Percentiles rank a stretch among this genome's conserved stretches.
These are phyloP conservation scores for Coniochaeta sp. DNA, from an alignment of 2,329 filamentous ascomycete species.

Conservation along the genomic window DNA sequence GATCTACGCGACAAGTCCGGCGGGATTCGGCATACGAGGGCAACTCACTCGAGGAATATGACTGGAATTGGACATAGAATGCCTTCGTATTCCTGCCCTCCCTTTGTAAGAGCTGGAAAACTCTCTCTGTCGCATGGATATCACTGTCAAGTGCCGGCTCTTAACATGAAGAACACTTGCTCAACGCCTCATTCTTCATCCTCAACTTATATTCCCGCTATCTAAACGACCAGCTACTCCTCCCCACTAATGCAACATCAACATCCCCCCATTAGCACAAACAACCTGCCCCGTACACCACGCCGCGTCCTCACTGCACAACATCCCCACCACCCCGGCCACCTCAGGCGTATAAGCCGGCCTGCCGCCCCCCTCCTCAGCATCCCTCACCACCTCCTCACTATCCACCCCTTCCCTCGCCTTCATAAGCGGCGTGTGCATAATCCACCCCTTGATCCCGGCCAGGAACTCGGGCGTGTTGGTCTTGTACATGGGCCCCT, in stretches of 20 bases:
- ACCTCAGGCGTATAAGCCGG: constrained; percentile 64
- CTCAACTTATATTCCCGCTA: too few relatives aligned
- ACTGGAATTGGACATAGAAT: too few relatives aligned
- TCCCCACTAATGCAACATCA: constrained; percentile 25
- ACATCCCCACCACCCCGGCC: constrained; percentile 69
- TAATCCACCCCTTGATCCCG: constrained; percentile 33
- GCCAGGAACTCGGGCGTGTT: constrained; percentile 35
- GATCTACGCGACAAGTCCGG: too few relatives aligned
- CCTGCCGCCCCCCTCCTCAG: constrained; percentile 46
- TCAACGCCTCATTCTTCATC: too few relatives aligned
- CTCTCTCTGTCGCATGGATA: too few relatives aligned
- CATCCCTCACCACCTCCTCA: constrained; percentile 53
- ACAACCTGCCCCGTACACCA: constrained; percentile 78
- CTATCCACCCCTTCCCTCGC: constrained; percentile 56
- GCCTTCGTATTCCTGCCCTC: too few relatives aligned
- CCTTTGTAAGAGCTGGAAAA: too few relatives aligned
- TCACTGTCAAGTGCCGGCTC: too few relatives aligned
- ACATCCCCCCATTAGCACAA: constrained; percentile 73
- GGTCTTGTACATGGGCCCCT: constrained; percentile 42
- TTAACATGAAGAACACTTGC: too few relatives aligned
- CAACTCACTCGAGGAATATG: too few relatives aligned
- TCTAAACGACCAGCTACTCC: too few relatives aligned
- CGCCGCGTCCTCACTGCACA: constrained; percentile 62
- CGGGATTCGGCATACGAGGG: too few relatives aligned
- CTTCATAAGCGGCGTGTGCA: constrained; percentile 54